phyloP scores from a whole-genome alignment of 768 basidiomycete genomes.

The Pleurotus tuoliensis region DNA sequence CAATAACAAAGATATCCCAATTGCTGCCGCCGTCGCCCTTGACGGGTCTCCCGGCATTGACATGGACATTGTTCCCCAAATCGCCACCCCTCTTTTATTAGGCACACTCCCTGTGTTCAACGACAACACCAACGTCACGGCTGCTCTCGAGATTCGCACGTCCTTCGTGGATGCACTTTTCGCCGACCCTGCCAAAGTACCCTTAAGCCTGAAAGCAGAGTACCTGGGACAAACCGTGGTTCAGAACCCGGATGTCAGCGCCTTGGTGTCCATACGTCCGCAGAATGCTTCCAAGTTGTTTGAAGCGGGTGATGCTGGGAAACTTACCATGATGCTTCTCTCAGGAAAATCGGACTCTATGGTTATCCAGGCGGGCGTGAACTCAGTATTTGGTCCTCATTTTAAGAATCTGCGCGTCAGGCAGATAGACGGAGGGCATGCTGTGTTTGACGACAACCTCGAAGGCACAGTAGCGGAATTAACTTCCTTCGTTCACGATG shows the following conservation, averaged over 20 bases:
- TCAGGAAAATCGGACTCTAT: neutral
- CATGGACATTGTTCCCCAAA: neutral
- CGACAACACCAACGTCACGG: conserved; percentile 10
- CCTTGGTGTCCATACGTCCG: conserved; percentile 17
- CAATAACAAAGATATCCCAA: neutral
- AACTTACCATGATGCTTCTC: conserved; percentile 23
- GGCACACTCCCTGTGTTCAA: neutral
- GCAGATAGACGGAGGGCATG: conserved; percentile 21
- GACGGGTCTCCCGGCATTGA: neutral
- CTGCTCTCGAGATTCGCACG: conserved; percentile 16
- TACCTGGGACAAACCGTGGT: conserved; percentile 19
- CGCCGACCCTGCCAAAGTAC: conserved; percentile 21
- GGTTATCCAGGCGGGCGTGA: neutral
- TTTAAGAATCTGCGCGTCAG: conserved; percentile 1
- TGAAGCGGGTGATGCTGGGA: conserved; percentile 19
- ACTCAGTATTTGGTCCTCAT: conserved; percentile 1
- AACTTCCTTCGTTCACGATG: conserved; percentile 4
- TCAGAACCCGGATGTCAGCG: conserved; percentile 16
- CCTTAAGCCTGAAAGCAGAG: conserved; percentile 18
- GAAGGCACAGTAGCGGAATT: conserved; percentile 18
- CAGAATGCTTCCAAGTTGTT: conserved; percentile 23
- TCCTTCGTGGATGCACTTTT: conserved; percentile 24
- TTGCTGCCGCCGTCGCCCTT: conserved; percentile 2
- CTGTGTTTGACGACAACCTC: conserved; percentile 26
- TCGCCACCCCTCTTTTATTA: neutral